Evolutionary conservation across 176 grass and related monocot genomes (phyloP), one percentile per base, ranked within the genome.

Genomic region (Microstegium vimineum): DNA sequence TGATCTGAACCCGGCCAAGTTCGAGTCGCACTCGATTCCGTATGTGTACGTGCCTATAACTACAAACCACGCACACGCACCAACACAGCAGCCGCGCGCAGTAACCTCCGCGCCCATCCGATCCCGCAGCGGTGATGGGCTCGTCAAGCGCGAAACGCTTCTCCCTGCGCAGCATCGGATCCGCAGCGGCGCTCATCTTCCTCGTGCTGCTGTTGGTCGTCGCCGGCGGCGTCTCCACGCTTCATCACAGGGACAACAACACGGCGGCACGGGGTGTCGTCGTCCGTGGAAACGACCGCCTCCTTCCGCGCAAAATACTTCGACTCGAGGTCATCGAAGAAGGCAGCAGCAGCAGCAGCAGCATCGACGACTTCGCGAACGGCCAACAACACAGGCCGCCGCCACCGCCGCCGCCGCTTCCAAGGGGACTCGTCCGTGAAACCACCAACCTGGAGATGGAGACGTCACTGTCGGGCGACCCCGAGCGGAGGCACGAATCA

Each of bases 381-480:
- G 15, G 5, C 10, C 3, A 16, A 2, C 32, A 33, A 6, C 73
- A 32, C 41, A 1, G 10, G 30, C 17, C 6, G 71, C 26, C 25
- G n/a, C n/a, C n/a, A n/a, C n/a, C n/a, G 25, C n/a, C 56, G 57
- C 9, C 23, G 16, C 25, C 2, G 10, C 8, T 79, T 10, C 76
- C 61, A 6, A 32, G 76, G 1, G 76, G 62, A 28, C 1, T 79
- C 10, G 61, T 15, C 26, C 61, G 34, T 3, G 61, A 4, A 5
- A 79, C 61, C 27, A 66, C 38, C 10, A 47, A 47, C 61, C 41
- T 79, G 61, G 76, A 66, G 76, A 79, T 79, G 76, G 76, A 79
- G 13, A 10, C 61, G 5, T 79, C 76, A 28, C 27, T 66, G 10
- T 40, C 18, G 26, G 76, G 76, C 0, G 17, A 79, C 76, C 76